Evolutionary conservation across 169 alveolate species (phyloP), one percentile per base, ranked within the genome.

Genomic region (Plasmodium billcollinsi): DNA sequence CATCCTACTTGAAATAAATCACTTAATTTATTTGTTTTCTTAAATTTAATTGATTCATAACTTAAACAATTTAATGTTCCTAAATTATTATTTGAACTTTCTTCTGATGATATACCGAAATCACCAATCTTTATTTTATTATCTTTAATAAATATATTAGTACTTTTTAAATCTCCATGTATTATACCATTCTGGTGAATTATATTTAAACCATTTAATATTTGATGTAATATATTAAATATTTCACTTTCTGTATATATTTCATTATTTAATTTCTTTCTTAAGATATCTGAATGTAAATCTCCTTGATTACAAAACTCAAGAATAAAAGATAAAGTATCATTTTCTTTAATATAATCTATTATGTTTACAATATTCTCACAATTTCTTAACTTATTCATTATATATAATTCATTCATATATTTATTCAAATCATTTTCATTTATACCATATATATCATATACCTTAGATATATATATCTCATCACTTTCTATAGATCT

Each of bases 101-200:
- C 49, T 76, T 76, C 76, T 58, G 97, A 94, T 58, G 97, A 94
- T 47, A 95, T 94, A 3, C 97, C 97, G 63, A 95, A 95, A 74
- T 95, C 97, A 20, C 97, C 97, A 52, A 95, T 75, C 80, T 95
- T 95, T 20, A 94, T 91, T 67, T 85, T 69, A 47, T 94, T 95
- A 21, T 92, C 90, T 74, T 95, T 93, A 43, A 95, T 85, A 88
- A 95, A 95, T 45, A 95, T 95, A 92, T 95, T 95, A 29, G 97
- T 93, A 20, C 97, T 96, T 67, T 95, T 95, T 69, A 95, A 80
- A 67, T 95, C 97, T 24, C 97, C 95, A 88, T 95, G 97, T 20
- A 94, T 95, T 45, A 95, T 95, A 11, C 97, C 96, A 83, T 94
- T 95, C 62, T 92, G 96, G 78, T 95, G 97, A 33, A 95, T 88